Base-by-base conservation (phyloP, 2,329 filamentous ascomycete species). In the Pyrenophora tritici-repentis region DNA sequence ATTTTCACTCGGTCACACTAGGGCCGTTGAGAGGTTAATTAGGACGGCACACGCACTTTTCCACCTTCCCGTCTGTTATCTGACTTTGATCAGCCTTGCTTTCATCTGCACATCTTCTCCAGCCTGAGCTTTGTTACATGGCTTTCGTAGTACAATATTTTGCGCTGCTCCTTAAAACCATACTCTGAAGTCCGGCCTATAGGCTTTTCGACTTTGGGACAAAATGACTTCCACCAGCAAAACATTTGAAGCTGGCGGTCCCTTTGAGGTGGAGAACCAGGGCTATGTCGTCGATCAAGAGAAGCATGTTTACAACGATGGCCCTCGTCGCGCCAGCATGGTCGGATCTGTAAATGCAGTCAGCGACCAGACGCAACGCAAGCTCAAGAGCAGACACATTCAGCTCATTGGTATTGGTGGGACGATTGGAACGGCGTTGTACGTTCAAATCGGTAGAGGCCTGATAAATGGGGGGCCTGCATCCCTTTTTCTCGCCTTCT, bases 381-480 rank as follows among this genome's bases (percentile, higher is more conserved):
- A 73, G 58, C 67, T 79, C 44, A 75, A 75, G 57, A 74, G 76
- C 43, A 69, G 77, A 39, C 77, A 79, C 50, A 78, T 79, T 42
- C 77, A 79, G 53, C 67, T 78, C 17, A 78, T 79, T 46, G 76
- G 76, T 45, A 75, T 75, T 42, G 71, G 74, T 42, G 76, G 76
- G 32, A 79, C 77, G 0, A 79, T 79, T 56, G 77, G 77, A 20
- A 79, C 77, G n/a, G 76, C 76, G 0, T 65, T 79, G 2, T 79
- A 77, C 56, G 77, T 79, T 6, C 75, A 78, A 45, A 79, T 79
- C 46, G 77, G 77, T 22, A 67, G 66, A 40, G 76, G 76, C 17
- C 58, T 79, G 54, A 68, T 78, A 63, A 77, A 78, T 60, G 76
- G 77, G 26, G 77, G 77, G 5, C 77, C 77, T 9, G 77, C 55